Evolutionary conservation across 768 basidiomycete species (phyloP), one percentile per base, ranked within the genome.

Genomic region (Harrya chromipes): DNA sequence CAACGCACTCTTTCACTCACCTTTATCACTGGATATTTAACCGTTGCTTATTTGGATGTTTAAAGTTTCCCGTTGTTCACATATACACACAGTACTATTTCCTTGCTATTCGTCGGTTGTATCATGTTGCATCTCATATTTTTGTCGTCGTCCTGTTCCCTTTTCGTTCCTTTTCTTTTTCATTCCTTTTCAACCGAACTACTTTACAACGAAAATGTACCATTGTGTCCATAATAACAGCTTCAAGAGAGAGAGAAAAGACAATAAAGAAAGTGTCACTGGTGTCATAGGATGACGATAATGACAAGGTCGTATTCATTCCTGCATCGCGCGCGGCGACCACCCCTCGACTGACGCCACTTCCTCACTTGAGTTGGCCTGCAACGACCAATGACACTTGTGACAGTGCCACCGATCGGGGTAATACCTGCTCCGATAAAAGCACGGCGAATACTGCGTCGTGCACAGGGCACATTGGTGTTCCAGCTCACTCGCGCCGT

Each of bases 361-460:
- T 2, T 50, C 52, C 20, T 41, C 47, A n/a, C 10, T 23, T 12
- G 23, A 10, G 43, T 50, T 49, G 33, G 21, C 8, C 19, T 55
- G 43, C 35, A 54, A 42, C 17, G 64, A 43, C 50, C 61, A 72
- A 47, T 77, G 66, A 58, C 79, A 80, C 54, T 68, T 70, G 54
- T 80, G 79, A 57, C 77, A 80, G 33, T 72, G 57, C 60, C 57
- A 64, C 47, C 56, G 57, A 53, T 60, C 59, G 53, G 63, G 53
- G 40, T 49, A 46, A 43, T 56, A 52, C 40, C 26, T 63, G 46
- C 46, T 69, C 55, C 73, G 78, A 65, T 91, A 83, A 68, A 91
- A 93, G 42, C 78, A 79, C 3, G 90, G 90, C 16, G 90, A 89
- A 64, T 78, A 88, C 50, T 79, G 77, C 2, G 90, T 84, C 36